Base-by-base conservation (phyloP, 176 grass and related monocot genomes). In the Ampelocalamus luodianensis region DNA sequence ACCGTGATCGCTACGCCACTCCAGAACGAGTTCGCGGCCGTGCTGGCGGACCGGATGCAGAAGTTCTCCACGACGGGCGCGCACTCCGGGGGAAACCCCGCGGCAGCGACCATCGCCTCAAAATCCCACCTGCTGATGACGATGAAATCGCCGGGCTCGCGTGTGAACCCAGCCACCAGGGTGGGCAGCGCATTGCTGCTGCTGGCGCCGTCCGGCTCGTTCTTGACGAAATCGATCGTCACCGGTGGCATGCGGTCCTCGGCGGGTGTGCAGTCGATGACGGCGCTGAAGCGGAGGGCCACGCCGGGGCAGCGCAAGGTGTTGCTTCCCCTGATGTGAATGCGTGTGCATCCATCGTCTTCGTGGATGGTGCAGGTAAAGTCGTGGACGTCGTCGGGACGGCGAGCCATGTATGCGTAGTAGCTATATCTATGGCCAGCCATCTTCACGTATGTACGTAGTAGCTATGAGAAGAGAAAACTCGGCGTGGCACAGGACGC, bases 151-250 rank as follows among this genome's bases (percentile, higher is more conserved):
- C 50, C 50, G 50, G 5, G 6, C 16, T 53, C 16, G 50, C 42
- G 42, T 44, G 8, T 44, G 42, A 44, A 44, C 42, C 20, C 15
- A 5, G 24, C 5, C n/a, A 5, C 0, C 66, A 12, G 14, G 20
- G 61, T 10, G n/a, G 15, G n/a, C 3, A 3, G 10, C 27, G 18
- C 6, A 22, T 0, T 50, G 27, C 8, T 50, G 38, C 37, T 8
- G n/a, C 20, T 1, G 42, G 18, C 5, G 69, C 40, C n/a, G n/a
- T 13, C 69, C 12, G 14, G 22, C n/a, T 4, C 16, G 5, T 44
- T 59, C 9, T 58, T 59, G 51, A 82, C 9, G 79, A 82, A 44
- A 15, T 44, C n/a, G n/a, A 82, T 82, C 4, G 66, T 82, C 37
- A 82, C 0, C 37, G 36, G 66, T 23, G 80, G 80, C 23, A 15